Conservation (phyloP, 2,329 filamentous ascomycete genomes). For the Scedosporium minutisporum region DNA sequence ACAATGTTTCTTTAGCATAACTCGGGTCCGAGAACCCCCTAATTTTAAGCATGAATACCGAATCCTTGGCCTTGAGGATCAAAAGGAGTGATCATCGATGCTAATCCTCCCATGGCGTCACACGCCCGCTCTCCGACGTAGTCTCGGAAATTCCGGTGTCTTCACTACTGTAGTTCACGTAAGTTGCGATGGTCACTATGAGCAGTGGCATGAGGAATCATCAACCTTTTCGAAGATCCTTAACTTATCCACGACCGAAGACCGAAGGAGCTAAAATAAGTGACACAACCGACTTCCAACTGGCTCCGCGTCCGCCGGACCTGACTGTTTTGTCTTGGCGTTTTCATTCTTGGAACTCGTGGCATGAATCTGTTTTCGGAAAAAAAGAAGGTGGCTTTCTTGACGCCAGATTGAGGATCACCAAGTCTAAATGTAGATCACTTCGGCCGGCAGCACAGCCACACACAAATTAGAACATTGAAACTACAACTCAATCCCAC, state of each 20-base stretch:
- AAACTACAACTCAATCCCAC: background rate
- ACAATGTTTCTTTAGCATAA: background rate
- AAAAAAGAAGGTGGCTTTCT: background rate
- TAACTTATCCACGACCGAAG: background rate
- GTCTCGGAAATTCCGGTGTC: too few relatives aligned
- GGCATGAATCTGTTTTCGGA: background rate
- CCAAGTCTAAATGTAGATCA: background rate
- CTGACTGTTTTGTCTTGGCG: background rate
- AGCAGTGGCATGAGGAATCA: too few relatives aligned
- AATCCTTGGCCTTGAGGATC: background rate
- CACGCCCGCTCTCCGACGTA: too few relatives aligned
- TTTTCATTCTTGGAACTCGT: too few relatives aligned
- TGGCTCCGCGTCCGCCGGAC: background rate
- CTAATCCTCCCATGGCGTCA: too few relatives aligned
- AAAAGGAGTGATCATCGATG: background rate
- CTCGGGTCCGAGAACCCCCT: background rate
- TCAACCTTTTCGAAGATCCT: too few relatives aligned
- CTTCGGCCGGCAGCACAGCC: background rate
- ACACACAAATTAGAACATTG: background rate
- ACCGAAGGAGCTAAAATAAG: background rate
- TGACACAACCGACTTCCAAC: background rate
- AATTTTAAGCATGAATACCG: background rate
- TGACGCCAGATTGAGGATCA: background rate
- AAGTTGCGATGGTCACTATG: too few relatives aligned
- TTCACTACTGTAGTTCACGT: too few relatives aligned